A percentile compares a stretch with the other conserved stretches of the same genome.
phyloP scores from a whole-genome alignment of 225 moss, liverwort and hornwort species.

The Marchantia polymorpha region DNA sequence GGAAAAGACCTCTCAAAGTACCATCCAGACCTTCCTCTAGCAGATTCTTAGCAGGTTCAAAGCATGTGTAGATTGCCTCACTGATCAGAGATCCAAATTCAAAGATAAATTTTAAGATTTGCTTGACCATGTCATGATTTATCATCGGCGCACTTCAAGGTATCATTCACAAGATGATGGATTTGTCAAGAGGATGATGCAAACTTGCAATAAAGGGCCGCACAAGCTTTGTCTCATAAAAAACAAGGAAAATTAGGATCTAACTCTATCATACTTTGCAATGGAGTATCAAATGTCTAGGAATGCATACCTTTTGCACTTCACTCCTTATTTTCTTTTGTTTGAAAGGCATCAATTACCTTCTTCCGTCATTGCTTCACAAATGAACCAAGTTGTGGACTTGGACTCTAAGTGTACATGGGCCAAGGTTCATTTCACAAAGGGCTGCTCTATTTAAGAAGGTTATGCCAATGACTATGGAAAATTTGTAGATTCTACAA shows the following conservation, averaged over 20 bases:
- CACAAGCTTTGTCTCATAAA: neutral
- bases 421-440: neutral
- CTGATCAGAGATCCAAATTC: neutral
- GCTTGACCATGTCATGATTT: constrained; percentile 13
- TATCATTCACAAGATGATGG: no score
- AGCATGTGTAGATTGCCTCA: neutral
- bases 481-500: neutral
- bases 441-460: neutral
- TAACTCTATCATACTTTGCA: neutral
- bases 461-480: constrained; percentile 12
- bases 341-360: constrained; percentile 1
- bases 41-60: constrained; percentile 5
- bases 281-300: constrained; percentile 9
- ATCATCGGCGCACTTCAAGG: neutral
- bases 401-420: no score
- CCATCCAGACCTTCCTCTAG: constrained; percentile 6
- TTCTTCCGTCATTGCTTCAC: neutral
- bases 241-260: constrained; percentile 8
- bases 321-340: constrained; percentile 2
- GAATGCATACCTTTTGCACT: neutral
- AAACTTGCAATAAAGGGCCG: neutral
- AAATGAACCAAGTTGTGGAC: no score
- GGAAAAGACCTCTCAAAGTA: constrained; percentile 6
- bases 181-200: neutral
- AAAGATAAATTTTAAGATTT: constrained; percentile 7